Evolutionary conservation across 2,329 filamentous ascomycete genomes (phyloP), one percentile per base, ranked within the genome.

Genomic region (Orbilia javanica): DNA sequence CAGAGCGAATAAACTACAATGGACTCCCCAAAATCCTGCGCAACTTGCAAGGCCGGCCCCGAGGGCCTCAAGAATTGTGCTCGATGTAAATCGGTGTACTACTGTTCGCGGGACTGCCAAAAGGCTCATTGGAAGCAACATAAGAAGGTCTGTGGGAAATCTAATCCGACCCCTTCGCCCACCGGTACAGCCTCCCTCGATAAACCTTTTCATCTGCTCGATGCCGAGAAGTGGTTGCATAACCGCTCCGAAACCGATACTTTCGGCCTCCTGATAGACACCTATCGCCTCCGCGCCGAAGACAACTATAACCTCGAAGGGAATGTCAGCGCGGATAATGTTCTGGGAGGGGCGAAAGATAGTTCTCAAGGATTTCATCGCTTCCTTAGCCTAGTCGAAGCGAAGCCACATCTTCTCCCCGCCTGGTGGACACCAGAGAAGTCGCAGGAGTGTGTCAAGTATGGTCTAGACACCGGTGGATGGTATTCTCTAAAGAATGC

Each of bases 51-150:
- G 11, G 48, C 8, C 7, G 10, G 3, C 4, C 31, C 8, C 11
- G 52, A 52, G 20, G 18, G 42, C 13, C 81, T 85, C 48, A 85
- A 84, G 76, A 78, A 82, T 63, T 88, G 87, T 81, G 84, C 55
- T 15, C 39, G 10, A 42, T 62, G 55, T 29, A 62, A 42, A 42
- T 62, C 55, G 8, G 55, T 42, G 15, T 62, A 42, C 27, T 89
- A 89, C 82, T 89, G 88, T 84, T 87, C 86, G 48, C 83, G 83
- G 25, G 84, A 86, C 39, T 89, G 88, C 82, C 86, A 89, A 81
- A 87, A 86, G 79, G 81, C 82, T 1, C 84, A 88, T 80, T 89
- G 86, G 86, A 86, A 87, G 79, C 27, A 15, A 1, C 87, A 89
- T 82, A 87, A 87, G 80, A 85, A 84, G 73, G 77, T 81, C 7